A percentile compares a stretch with the other conserved stretches of the same genome.
phyloP scores from a whole-genome alignment of 2,329 filamentous ascomycete genomes.

The Sclerotinia subarctica region DNA sequence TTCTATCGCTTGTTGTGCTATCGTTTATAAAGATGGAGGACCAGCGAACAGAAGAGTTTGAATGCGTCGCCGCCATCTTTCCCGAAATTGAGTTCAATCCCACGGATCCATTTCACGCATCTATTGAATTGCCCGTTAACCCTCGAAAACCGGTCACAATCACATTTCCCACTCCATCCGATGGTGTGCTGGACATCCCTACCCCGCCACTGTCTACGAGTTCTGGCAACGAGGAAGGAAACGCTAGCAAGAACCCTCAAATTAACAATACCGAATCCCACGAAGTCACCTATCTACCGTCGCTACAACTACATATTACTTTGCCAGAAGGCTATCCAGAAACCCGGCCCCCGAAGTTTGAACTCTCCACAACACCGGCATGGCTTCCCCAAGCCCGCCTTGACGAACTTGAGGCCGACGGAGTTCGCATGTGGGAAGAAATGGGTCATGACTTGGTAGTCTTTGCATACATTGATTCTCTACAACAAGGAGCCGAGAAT shows the following conservation, averaged over 20 bases:
- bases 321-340: constrained; percentile 59
- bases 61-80: constrained; percentile 61
- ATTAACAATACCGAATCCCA: constrained; percentile 31
- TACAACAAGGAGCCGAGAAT: constrained; percentile 56
- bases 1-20: constrained; percentile 36
- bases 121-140: constrained; percentile 57
- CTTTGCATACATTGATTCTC: constrained; percentile 62
- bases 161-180: constrained; percentile 51
- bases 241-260: not conserved
- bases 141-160: constrained; percentile 55
- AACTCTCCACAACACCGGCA: constrained; percentile 51
- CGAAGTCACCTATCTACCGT: constrained; percentile 50
- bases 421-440: constrained; percentile 58
- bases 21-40: constrained; percentile 56
- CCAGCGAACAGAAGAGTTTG: constrained; percentile 56
- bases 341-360: constrained; percentile 48
- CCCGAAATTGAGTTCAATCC: constrained; percentile 56
- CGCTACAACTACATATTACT: constrained; percentile 51
- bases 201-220: constrained; percentile 32
- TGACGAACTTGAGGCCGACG: constrained; percentile 50
- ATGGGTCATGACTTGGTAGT: constrained; percentile 56
- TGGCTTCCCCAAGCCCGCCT: constrained; percentile 55
- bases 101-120: constrained; percentile 45
- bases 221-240: constrained; percentile 24
- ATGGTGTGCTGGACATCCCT: constrained; percentile 35